Evolutionary conservation across 805 yeast genomes (phyloP), one percentile per base, ranked within the genome.

Genomic region (Metschnikowia similis): DNA sequence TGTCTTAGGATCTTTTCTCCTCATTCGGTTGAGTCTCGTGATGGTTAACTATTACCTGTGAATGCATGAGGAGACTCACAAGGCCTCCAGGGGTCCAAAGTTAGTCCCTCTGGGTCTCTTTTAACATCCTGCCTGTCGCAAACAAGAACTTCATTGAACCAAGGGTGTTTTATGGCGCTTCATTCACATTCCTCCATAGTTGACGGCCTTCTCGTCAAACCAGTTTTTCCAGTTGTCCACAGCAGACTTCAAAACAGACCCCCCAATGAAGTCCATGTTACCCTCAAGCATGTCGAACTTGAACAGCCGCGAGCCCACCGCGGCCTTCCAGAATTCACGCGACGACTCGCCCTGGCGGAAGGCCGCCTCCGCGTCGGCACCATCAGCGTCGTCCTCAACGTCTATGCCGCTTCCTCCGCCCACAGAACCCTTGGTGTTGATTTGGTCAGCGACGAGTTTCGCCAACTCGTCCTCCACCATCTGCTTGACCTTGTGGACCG

Each of bases 161-260:
- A 21, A 21, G 21, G 5, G 21, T 21, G 21, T 21, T 17, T 4
- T 5, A 21, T 21, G 21, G 21, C 21, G 21, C 13, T 31, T 11
- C 4, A 8, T 11, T 31, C 34, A 53, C 41, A 56, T 56, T 30
- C 61, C 60, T 9, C 61, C 61, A 51, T 56, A 65, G 55, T 87
- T 87, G 28, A 84, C 86, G 11, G 84, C 85, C 57, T 80, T 76
- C 63, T 85, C 91, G 55, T 82, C 85, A 32, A 91, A 73, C 96
- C 96, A 91, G 55, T 83, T 76, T 55, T 77, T 80, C 89, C 96
- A 87, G 16, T 69, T 69, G 4, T 70, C 77, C 35, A 79, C 67
- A 31, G 84, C 78, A 13, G 70, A 68, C 56, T 81, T 81, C 61
- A 74, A 67, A 2, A 87, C 86, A 55, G 91, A 85, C 1, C 97